These are phyloP conservation scores for Glarea lozoyensis DNA, from an alignment of 495 filamentous ascomycete genomes.

Conservation along the genomic window DNA sequence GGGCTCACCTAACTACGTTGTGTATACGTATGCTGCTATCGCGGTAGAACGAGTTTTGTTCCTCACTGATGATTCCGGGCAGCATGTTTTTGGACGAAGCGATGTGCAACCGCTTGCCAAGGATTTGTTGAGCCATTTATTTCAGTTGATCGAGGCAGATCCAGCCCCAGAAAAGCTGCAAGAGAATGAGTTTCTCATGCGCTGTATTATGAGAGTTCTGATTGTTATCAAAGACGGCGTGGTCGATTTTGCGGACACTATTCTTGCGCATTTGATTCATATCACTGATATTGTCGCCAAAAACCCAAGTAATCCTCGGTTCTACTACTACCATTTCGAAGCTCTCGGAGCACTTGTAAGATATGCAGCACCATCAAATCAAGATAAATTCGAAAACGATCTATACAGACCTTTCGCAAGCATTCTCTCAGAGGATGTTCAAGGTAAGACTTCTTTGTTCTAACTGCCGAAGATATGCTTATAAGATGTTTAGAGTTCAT, in stretches of 20 bases:
- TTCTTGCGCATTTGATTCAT: slow-evolving; percentile 68
- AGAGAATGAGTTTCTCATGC: slow-evolving; percentile 98
- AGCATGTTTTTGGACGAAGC: slow-evolving; percentile 62
- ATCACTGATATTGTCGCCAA: slow-evolving; percentile 82
- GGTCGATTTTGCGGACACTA: slow-evolving; percentile 56
- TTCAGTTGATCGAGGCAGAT: slow-evolving; percentile 77
- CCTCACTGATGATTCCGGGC: slow-evolving; percentile 60
- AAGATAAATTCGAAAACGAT: slow-evolving; percentile 62
- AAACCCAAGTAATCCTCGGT: slow-evolving; percentile 95
- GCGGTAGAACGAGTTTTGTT: slow-evolving; percentile 83
- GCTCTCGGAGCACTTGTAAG: slow-evolving; percentile 86
- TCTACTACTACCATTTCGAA: slow-evolving; percentile 98
- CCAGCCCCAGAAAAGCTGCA: slow-evolving; percentile 82
- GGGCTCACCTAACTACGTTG: slow-evolving; percentile 78
- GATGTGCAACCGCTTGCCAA: slow-evolving; percentile 73
- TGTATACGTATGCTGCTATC: slow-evolving; percentile 95
- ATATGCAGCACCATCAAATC: slow-evolving; percentile 58
- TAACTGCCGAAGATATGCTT: neutral
- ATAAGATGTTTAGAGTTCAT: slow-evolving; percentile 63
- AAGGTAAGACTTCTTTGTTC: slow-evolving; percentile 41
- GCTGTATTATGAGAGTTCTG: slow-evolving; percentile 93
- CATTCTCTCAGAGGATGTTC: slow-evolving; percentile 70
- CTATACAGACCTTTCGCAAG: slow-evolving; percentile 69
- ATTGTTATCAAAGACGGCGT: slow-evolving; percentile 82
- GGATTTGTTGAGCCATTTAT: slow-evolving; percentile 85